Conservation (phyloP, 768 basidiomycete species). For the Mycena venus region DNA sequence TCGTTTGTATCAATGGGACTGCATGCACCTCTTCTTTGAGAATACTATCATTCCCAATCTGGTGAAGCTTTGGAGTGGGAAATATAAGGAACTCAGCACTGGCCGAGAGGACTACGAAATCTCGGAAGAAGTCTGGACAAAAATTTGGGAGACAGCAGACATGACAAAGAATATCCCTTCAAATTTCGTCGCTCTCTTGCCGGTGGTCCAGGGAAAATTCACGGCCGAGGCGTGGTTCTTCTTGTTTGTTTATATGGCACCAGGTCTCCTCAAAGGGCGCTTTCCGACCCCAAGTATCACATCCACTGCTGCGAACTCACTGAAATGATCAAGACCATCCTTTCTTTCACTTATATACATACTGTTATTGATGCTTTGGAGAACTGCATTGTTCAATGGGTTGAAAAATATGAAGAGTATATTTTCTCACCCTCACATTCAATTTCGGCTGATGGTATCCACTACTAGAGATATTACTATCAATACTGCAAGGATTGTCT, state of each 20-base stretch:
- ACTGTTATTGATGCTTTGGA: neutral
- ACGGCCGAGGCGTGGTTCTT: constrained; percentile 55
- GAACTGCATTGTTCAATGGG: neutral
- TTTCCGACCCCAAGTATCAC: neutral
- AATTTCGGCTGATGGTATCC: too few relatives aligned
- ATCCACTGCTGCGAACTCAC: neutral
- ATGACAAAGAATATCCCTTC: constrained; percentile 47
- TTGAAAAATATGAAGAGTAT: constrained; percentile 8
- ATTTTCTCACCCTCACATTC: constrained; percentile 47
- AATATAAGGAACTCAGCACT: constrained; percentile 45
- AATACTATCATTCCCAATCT: too few relatives aligned
- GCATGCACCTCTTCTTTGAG: constrained; percentile 66
- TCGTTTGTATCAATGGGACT: constrained; percentile 53
- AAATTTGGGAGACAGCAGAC: too few relatives aligned
- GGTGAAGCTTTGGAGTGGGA: constrained; percentile 51
- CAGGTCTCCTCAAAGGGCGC: constrained; percentile 46
- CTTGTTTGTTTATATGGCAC: constrained; percentile 54
- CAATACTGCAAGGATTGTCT: constrained; percentile 50
- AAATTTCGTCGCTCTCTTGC: constrained; percentile 42
- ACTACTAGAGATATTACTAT: constrained; percentile 48
- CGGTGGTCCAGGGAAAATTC: constrained; percentile 38
- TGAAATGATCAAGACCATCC: neutral
- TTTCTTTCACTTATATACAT: neutral
- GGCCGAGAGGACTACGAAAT: constrained; percentile 43
- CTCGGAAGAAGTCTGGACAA: too few relatives aligned